phyloP scores from a whole-genome alignment of 2,329 filamentous ascomycete species.

The Paecilomyces variotii region DNA sequence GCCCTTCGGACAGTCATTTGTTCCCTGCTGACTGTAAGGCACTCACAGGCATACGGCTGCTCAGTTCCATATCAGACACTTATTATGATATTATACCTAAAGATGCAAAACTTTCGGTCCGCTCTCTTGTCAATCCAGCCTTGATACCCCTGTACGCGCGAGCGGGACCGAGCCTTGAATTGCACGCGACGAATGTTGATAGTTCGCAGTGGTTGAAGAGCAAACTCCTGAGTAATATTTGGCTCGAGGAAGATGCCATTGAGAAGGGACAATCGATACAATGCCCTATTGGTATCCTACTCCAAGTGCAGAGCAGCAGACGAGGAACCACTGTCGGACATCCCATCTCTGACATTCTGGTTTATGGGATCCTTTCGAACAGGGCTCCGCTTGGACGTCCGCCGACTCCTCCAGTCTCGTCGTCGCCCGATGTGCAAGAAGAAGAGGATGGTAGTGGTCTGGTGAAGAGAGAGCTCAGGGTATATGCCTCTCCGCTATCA shows the following conservation, averaged over 20 bases:
- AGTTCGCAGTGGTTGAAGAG: constrained; percentile 32
- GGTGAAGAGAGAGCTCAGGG: constrained; percentile 22
- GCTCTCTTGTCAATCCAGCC: constrained; percentile 32
- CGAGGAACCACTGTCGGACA: constrained; percentile 10
- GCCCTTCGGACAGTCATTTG: constrained; percentile 1
- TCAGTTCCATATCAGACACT: constrained; percentile 24
- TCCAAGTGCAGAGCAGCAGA: constrained; percentile 19
- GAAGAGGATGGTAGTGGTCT: constrained; percentile 4
- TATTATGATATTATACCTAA: constrained; percentile 25
- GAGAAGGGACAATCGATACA: constrained; percentile 22
- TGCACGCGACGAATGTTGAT: constrained; percentile 24
- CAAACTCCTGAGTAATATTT: constrained; percentile 27
- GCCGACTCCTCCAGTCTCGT: constrained; percentile 28
- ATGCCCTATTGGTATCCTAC: constrained; percentile 31
- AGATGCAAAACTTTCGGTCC: constrained; percentile 23
- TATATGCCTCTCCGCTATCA: constrained; percentile 31
- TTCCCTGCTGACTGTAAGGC: constrained; percentile 1
- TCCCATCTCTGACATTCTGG: constrained; percentile 27
- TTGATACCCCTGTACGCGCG: constrained; percentile 34
- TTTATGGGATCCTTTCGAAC: constrained; percentile 31
- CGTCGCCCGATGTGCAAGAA: constrained; percentile 16
- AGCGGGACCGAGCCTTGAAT: constrained; percentile 31
- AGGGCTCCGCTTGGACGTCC: constrained; percentile 18
- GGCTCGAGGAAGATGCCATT: constrained; percentile 26
- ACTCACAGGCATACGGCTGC: constrained; percentile 23